Conservation (phyloP, 345 rosid species). For the Toxicodendron radicans region DNA sequence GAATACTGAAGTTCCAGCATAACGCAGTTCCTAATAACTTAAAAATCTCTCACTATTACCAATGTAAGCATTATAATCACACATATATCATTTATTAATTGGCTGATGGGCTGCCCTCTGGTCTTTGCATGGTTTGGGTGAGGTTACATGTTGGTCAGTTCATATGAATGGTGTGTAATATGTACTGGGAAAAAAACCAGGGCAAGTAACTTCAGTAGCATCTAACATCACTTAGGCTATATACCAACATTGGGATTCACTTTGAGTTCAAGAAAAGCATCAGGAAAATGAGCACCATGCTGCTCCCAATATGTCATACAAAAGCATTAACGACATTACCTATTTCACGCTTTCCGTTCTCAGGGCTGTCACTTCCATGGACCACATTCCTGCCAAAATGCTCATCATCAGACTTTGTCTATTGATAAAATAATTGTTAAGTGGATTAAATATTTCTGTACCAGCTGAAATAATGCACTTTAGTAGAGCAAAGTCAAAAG, state of each 20-base stretch:
- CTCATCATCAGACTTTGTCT: conserved; percentile 22
- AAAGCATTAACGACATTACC: conserved; percentile 43
- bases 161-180: no score
- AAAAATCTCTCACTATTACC: no score
- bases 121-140: no score
- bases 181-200: no score
- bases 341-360: conserved; percentile 88
- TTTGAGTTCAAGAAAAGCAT: background rate
- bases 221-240: no score
- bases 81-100: no score
- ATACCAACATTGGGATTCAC: background rate
- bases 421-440: background rate
- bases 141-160: no score
- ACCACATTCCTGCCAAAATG: conserved; percentile 71
- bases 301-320: background rate
- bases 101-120: no score
- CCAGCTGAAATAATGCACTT: background rate
- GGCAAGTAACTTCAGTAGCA: no score
- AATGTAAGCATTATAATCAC: no score
- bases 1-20: no score
- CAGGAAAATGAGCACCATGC: background rate
- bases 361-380: conserved; percentile 98
- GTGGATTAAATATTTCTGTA: background rate
- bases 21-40: no score
- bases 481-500: conserved; percentile 5